Evolutionary conservation across 768 basidiomycete species (phyloP), one percentile per base, ranked within the genome.

Genomic region (Cystobasidium onofrii): DNA sequence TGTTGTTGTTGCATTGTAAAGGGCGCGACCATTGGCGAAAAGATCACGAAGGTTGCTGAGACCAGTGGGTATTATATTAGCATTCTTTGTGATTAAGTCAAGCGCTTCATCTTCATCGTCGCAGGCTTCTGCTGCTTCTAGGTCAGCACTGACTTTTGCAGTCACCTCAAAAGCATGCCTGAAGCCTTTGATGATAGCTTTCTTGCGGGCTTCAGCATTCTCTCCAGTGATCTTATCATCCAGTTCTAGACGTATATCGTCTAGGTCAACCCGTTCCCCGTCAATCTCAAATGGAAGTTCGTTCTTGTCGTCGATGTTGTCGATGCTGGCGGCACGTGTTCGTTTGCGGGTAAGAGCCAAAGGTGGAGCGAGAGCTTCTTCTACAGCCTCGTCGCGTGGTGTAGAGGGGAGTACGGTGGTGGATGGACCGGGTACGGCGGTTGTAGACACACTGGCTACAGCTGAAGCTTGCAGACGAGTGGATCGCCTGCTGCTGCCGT

Each of bases 1-100:
- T 7, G 69, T 71, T 36, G 69, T 71, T 3, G 69, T 71, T 34
- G 69, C 69, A 25, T 33, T 44, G 34, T 55, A 57, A 2, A 71
- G 55, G 2, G 69, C 69, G 13, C 69, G 7, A 23, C 69, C 69
- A 27, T 71, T 71, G 33, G 33, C 55, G 34, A 60, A 36, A 6
- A 71, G 34, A n/a, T 55, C 63, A 15, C 27, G 33, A 10, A 46
- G 63, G 17, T 64, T 43, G 12, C 29, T n/a, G 33, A 27, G 15
- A 17, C 15, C 27, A 60, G 17, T 60, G 20, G 9, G 29, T 6
- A 23, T 60, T 15, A 10, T 12, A 2, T 17, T 15, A 46, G 23
- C n/a, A 27, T 10, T 20, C 10, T 44, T 31, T 13, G 6, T 2
- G 4, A 23, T 18, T 61, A 31, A 2, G 29, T 12, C 57, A 2